phyloP scores from a whole-genome alignment of 768 basidiomycete species.

The Tricholoma furcatifolium region DNA sequence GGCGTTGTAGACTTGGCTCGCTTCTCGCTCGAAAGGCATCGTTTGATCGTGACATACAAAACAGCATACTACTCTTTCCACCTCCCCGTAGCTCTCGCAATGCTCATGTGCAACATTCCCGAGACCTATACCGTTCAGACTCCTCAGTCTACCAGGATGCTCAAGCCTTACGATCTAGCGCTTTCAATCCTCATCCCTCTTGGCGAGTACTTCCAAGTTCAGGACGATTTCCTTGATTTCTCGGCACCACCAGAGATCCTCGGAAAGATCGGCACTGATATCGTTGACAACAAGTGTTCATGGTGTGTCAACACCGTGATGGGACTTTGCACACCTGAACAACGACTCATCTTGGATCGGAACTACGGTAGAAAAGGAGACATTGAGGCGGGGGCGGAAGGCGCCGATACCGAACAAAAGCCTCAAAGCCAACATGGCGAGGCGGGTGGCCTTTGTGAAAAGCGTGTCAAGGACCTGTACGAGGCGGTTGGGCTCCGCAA shows the following conservation, averaged over 20 bases:
- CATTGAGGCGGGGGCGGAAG: slow-evolving; percentile 20
- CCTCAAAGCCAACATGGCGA: slow-evolving; percentile 27
- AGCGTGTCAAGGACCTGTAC: slow-evolving; percentile 57
- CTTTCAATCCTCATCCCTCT: slow-evolving; percentile 83
- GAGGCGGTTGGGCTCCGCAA: slow-evolving; percentile 64
- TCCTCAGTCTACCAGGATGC: slow-evolving; percentile 19
- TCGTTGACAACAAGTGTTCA: slow-evolving; percentile 97
- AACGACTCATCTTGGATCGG: slow-evolving; percentile 56
- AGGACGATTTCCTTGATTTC: slow-evolving; percentile 97
- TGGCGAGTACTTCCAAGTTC: slow-evolving; percentile 98
- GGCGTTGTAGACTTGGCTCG: slow-evolving; percentile 81
- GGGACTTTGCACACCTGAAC: slow-evolving; percentile 48
- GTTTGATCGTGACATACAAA: slow-evolving; percentile 94
- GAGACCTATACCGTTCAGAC: slow-evolving; percentile 36
- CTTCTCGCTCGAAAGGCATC: slow-evolving; percentile 87
- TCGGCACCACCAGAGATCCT: slow-evolving; percentile 87
- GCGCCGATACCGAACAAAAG: slow-evolving; percentile 16
- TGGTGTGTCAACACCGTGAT: slow-evolving; percentile 95
- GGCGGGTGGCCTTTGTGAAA: slow-evolving; percentile 48
- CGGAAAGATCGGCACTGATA: slow-evolving; percentile 97
- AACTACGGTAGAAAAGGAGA: slow-evolving; percentile 47
- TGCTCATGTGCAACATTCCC: slow-evolving; percentile 74
- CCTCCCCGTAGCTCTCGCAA: slow-evolving; percentile 93
- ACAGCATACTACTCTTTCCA: slow-evolving; percentile 99
- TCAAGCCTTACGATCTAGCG: slow-evolving; percentile 70